Evolutionary conservation across 2,329 filamentous ascomycete species (phyloP).

Genomic region (Colletotrichum sp.): DNA sequence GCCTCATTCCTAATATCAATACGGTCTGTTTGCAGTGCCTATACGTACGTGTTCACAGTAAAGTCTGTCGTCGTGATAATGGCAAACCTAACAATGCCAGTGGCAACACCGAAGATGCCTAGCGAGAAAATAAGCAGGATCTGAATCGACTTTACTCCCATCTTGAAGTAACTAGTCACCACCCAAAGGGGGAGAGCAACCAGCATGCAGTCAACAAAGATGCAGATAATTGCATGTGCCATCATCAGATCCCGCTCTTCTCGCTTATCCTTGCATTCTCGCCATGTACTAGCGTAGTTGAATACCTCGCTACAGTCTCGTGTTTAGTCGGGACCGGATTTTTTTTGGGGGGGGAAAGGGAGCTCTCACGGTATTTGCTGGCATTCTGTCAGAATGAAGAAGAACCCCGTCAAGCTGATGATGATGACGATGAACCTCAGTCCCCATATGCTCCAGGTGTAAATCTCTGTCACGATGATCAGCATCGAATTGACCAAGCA

Average conservation of each 20-base stretch:
- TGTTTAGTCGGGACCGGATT: background rate
- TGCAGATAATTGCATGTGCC: slow-evolving; percentile 33
- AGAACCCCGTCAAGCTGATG: slow-evolving; percentile 23
- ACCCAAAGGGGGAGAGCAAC: slow-evolving; percentile 41
- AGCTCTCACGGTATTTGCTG: slow-evolving; percentile 23
- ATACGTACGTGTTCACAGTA: slow-evolving; percentile 34
- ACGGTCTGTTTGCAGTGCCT: too few species aligned
- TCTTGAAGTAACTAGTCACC: slow-evolving; percentile 39
- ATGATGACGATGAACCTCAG: slow-evolving; percentile 18
- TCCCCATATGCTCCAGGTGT: slow-evolving; percentile 10
- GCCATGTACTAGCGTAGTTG: slow-evolving; percentile 2
- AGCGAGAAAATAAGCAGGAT: slow-evolving; percentile 41
- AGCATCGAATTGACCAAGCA: background rate
- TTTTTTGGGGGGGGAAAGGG: too few species aligned
- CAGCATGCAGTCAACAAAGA: slow-evolving; percentile 38
- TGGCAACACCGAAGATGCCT: slow-evolving; percentile 40
- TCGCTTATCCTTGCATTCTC: slow-evolving; percentile 28
- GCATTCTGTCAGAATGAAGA: slow-evolving; percentile 26
- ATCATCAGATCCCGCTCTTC: slow-evolving; percentile 35
- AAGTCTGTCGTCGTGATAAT: slow-evolving; percentile 36
- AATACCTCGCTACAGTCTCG: background rate
- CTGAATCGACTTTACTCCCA: slow-evolving; percentile 34
- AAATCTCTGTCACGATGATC: background rate
- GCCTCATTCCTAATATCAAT: background rate
- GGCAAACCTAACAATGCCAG: slow-evolving; percentile 42